Percentiles rank a stretch among this genome's conserved stretches.
These are phyloP conservation scores for Russula emetica DNA, from an alignment of 768 basidiomycete species.

Conservation along the genomic window DNA sequence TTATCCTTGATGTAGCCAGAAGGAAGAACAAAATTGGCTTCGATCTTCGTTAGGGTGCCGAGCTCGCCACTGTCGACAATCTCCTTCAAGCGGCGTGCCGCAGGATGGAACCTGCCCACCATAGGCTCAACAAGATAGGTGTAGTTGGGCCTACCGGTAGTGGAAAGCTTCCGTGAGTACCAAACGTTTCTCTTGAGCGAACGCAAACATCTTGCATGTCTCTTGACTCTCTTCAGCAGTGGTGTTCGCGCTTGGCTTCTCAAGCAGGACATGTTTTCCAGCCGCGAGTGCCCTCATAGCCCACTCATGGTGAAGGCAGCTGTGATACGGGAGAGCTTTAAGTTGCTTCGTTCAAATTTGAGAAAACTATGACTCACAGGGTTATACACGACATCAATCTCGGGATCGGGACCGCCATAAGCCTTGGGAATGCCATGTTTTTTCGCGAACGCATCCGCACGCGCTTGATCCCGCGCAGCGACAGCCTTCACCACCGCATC, in stretches of 20 bases:
- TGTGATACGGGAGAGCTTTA: conserved; percentile 22
- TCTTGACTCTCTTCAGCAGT: too few species aligned
- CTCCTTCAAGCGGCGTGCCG: conserved; percentile 47
- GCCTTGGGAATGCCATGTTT: conserved; percentile 49
- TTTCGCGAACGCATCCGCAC: conserved; percentile 50
- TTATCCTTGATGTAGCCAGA: conserved; percentile 34
- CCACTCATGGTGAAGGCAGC: conserved; percentile 65
- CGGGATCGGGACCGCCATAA: conserved; percentile 48
- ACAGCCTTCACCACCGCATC: conserved; percentile 55
- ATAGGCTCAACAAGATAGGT: neutral
- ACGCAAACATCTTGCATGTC: conserved; percentile 46
- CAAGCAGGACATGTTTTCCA: conserved; percentile 62
- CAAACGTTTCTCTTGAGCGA: conserved; percentile 46
- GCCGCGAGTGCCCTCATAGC: conserved; percentile 57
- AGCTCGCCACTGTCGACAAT: conserved; percentile 54
- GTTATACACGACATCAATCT: conserved; percentile 56
- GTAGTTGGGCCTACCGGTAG: conserved; percentile 39
- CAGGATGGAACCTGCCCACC: conserved; percentile 53
- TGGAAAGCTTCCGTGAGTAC: conserved; percentile 61
- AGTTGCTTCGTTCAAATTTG: neutral
- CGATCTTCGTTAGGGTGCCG: conserved; percentile 46
- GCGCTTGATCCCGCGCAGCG: conserved; percentile 50
- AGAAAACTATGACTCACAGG: conserved; percentile 38
- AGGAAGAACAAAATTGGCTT: conserved; percentile 40
- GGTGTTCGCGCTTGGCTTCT: conserved; percentile 53